phyloP scores from a whole-genome alignment of 371 early-diverging fungal species.

The Gilbertella persicaria region DNA sequence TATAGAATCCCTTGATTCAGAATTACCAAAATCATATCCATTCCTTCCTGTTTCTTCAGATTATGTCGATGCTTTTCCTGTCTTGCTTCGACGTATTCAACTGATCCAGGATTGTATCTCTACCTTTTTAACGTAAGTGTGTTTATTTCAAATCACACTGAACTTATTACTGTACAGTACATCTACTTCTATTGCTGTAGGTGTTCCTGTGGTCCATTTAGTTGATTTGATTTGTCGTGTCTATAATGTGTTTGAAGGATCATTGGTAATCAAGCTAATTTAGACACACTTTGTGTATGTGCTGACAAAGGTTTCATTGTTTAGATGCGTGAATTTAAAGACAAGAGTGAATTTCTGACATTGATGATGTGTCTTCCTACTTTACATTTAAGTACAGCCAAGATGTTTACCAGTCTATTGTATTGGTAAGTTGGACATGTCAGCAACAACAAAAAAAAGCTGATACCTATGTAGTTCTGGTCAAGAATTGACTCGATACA shows the following conservation, averaged over 20 bases:
- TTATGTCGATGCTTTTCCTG: slow-evolving; percentile 42
- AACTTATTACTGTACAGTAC: slow-evolving; percentile 23
- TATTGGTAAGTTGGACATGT: slow-evolving; percentile 31
- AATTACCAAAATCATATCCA: slow-evolving; percentile 26
- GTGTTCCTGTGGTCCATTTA: slow-evolving; percentile 45
- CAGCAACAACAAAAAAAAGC: not conserved
- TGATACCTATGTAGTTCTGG: slow-evolving; percentile 28
- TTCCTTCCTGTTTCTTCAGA: slow-evolving; percentile 33
- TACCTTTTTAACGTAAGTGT: slow-evolving; percentile 40
- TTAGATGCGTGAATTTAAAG: slow-evolving; percentile 42
- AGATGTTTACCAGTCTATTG: slow-evolving; percentile 41
- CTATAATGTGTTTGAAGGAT: slow-evolving; percentile 47
- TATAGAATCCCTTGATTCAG: slow-evolving; percentile 26
- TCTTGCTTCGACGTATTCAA: slow-evolving; percentile 37
- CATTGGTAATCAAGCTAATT: slow-evolving; percentile 31
- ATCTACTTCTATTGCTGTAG: slow-evolving; percentile 30
- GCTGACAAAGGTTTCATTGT: not conserved
- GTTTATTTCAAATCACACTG: not conserved
- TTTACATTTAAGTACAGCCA: slow-evolving; percentile 41
- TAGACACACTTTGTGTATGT: not conserved
- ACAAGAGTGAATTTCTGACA: slow-evolving; percentile 37
- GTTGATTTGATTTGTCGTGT: slow-evolving; percentile 48
- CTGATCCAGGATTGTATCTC: slow-evolving; percentile 36
- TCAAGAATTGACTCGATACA: slow-evolving; percentile 37
- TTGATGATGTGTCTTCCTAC: slow-evolving; percentile 45